Evolutionary conservation across 164 flowering plant species (phyloP), one percentile per base, ranked within the genome.

Genomic region (Magnolia sinica): DNA sequence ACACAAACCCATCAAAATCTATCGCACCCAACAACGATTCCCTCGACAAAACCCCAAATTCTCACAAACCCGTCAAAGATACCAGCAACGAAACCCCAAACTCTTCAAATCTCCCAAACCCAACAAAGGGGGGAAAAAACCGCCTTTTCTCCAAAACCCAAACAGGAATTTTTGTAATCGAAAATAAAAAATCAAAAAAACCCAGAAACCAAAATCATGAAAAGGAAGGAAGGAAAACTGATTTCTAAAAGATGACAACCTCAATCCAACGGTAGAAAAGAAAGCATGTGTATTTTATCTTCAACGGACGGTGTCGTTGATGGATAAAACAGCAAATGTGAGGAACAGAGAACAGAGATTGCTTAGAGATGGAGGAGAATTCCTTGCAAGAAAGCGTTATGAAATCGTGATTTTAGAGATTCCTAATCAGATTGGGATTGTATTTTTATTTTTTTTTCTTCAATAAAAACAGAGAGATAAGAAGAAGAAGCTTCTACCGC

Each of bases 51-150:
- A 74, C 76, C 76, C 79, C 70, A 68, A 49, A 49, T 58, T 70
- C n/a, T 59, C 81, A 11, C 10, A 19, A 71, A 50, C 6, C 45
- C 61, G 16, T 9, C 61, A 10, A 51, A 20, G 22, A 23, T 52
- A 70, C 74, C 29, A 10, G 64, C 80, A 31, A 74, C 8, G 73
- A 80, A 80, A 73, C 76, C 80, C 76, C 58, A 74, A 67, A 52
- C 50, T 66, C 27, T 59, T 76, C 3, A 0, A 72, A 55, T 16
- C 59, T 29, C 29, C 68, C 37, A 72, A 55, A 20, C 74, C 16
- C 64, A 45, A 50, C 18, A 18, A 71, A 49, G 8, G 13, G 8
- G 22, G 45, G 22, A 22, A 50, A 52, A 50, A 37, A 37, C 45
- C 4, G 45, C 45, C 45, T 10, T 11, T 52, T 70, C 51, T 24